Evolutionary conservation across 2,329 filamentous ascomycete genomes (phyloP).

Genomic region (Diaporthe ampelina): DNA sequence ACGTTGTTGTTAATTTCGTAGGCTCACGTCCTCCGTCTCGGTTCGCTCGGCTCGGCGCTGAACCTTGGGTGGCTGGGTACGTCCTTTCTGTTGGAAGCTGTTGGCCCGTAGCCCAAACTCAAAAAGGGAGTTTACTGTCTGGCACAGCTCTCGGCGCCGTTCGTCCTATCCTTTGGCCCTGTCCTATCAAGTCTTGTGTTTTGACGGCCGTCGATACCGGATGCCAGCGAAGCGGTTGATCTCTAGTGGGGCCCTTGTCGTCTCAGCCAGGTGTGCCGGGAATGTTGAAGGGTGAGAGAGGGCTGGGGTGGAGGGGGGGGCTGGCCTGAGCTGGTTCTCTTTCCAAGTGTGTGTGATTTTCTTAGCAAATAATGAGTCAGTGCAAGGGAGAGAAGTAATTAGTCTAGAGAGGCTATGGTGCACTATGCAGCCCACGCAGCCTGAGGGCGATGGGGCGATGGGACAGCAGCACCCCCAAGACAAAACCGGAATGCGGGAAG

Average conservation of each 20-base stretch:
- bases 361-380: slow-evolving; percentile 10
- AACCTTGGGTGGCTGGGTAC: slow-evolving; percentile 17
- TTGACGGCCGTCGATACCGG: slow-evolving; percentile 15
- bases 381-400: background rate
- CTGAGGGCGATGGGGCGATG: background rate
- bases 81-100: background rate
- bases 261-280: slow-evolving; percentile 24
- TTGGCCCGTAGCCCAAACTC: slow-evolving; percentile 20
- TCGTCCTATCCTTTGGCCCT: slow-evolving; percentile 15
- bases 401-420: background rate
- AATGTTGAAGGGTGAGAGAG: background rate
- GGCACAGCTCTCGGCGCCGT: slow-evolving; percentile 7
- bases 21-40: background rate
- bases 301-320: background rate
- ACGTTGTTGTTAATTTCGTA: slow-evolving; percentile 16
- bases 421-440: background rate
- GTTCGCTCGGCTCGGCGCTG: slow-evolving; percentile 30
- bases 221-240: slow-evolving; percentile 24
- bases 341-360: background rate
- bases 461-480: background rate
- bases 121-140: background rate
- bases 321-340: background rate
- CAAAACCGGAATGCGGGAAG: slow-evolving; percentile 17
- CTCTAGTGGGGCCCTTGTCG: background rate
- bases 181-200: background rate